phyloP scores from a whole-genome alignment of 768 basidiomycete species.

The Pisolithus microcarpus region DNA sequence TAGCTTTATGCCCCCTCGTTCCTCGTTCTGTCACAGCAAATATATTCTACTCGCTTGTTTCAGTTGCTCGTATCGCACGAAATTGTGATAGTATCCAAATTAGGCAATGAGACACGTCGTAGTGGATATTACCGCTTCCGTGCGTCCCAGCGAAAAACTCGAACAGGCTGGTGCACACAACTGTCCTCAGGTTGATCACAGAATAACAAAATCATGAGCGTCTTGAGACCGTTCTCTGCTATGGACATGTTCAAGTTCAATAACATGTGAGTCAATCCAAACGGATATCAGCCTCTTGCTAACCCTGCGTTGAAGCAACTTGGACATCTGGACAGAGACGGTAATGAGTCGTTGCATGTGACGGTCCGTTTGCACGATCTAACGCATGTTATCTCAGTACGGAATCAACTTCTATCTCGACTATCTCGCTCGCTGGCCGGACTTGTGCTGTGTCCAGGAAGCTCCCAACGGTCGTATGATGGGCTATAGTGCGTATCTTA shows the following conservation, averaged over 20 bases:
- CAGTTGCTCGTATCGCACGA: no score
- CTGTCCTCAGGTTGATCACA: neutral
- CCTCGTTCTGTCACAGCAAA: no score
- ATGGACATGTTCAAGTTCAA: constrained; percentile 92
- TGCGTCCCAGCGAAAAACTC: no score
- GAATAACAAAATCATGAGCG: constrained; percentile 54
- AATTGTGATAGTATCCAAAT: no score
- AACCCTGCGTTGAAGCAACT: constrained; percentile 50
- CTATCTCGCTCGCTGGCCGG: constrained; percentile 89
- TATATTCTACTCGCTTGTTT: no score
- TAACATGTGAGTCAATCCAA: constrained; percentile 54
- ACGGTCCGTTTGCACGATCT: neutral
- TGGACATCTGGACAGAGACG: constrained; percentile 97
- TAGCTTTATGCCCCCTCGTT: no score
- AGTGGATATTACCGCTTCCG: no score
- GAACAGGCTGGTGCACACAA: neutral
- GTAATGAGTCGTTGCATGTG: constrained; percentile 20
- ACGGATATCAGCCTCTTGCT: neutral
- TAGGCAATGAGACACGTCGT: no score
- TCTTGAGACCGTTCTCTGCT: constrained; percentile 79
- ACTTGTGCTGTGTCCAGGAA: constrained; percentile 79
- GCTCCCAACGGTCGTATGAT: constrained; percentile 78
- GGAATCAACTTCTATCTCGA: constrained; percentile 81
- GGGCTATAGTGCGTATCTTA: constrained; percentile 72
- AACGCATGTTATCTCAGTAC: constrained; percentile 47